Conservation (phyloP, 257 asterid genomes). For the Scutellaria barbata region DNA sequence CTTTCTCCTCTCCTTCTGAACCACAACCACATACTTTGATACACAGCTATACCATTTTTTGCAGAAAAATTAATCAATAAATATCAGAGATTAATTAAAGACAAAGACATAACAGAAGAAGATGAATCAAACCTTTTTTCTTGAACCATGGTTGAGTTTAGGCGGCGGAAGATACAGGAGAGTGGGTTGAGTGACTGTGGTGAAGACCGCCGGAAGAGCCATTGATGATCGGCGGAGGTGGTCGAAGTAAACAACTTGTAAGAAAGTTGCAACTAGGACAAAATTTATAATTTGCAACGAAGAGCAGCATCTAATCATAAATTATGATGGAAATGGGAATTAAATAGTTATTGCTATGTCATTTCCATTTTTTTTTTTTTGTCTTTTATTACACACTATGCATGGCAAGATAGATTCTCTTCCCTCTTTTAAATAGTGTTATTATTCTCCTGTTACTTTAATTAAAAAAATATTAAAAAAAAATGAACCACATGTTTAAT, state of each 20-base stretch:
- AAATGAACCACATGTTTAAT: no score
- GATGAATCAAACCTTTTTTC: conserved; percentile 46
- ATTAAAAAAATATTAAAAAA: no score
- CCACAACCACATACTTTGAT: conserved; percentile 52
- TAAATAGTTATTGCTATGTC: no score
- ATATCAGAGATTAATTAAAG: neutral
- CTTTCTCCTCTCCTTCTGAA: conserved; percentile 49
- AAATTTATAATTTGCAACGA: conserved; percentile 41
- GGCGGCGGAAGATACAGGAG: conserved; percentile 36
- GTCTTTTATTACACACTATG: no score
- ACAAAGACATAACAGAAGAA: neutral
- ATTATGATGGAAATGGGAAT: no score
- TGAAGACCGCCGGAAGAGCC: conserved; percentile 57
- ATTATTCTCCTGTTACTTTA: no score
- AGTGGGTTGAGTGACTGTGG: conserved; percentile 43
- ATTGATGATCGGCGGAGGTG: conserved; percentile 30
- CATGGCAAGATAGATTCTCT: no score
- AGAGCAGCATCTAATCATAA: conserved; percentile 5
- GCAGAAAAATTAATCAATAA: conserved; percentile 12
- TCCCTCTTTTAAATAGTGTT: no score
- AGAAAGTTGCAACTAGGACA: conserved; percentile 32
- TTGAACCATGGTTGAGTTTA: conserved; percentile 35
- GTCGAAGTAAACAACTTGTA: neutral
- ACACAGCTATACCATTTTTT: conserved; percentile 39
- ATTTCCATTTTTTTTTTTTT: no score